Percentiles rank a stretch among this genome's conserved stretches.
phyloP scores from a whole-genome alignment of 2,329 filamentous ascomycete species.

The Colletotrichum magnum region DNA sequence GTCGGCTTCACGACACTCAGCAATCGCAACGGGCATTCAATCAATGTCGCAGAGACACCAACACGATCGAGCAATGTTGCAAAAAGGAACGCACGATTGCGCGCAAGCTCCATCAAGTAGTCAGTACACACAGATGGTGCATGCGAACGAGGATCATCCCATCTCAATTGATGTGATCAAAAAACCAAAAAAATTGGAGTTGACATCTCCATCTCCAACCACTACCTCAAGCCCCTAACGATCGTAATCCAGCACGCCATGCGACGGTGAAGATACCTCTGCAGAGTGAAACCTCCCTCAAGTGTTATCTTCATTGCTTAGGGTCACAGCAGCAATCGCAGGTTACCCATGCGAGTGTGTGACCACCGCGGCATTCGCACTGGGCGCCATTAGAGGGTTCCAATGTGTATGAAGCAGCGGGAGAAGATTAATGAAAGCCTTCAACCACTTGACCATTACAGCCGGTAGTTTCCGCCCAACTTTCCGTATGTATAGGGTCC shows the following conservation, averaged over 20 bases:
- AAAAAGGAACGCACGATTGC: no score
- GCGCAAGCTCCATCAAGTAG: no score
- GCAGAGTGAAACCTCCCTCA: slow-evolving; percentile 82
- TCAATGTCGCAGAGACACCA: no score
- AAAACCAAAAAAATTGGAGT: slow-evolving; percentile 59
- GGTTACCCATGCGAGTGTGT: slow-evolving; percentile 77
- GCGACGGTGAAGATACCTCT: slow-evolving; percentile 79
- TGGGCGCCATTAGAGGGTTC: slow-evolving; percentile 73
- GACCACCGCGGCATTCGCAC: slow-evolving; percentile 77
- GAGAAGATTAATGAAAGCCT: slow-evolving; percentile 68
- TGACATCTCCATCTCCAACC: slow-evolving; percentile 68
- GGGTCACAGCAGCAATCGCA: slow-evolving; percentile 73
- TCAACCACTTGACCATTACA: slow-evolving; percentile 75
- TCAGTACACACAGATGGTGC: background rate
- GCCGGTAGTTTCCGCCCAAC: slow-evolving; percentile 50
- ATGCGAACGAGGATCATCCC: no score
- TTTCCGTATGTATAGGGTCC: background rate
- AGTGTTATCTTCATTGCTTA: slow-evolving; percentile 79
- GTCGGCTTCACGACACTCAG: background rate
- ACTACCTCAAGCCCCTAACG: slow-evolving; percentile 71
- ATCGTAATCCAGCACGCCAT: slow-evolving; percentile 79
- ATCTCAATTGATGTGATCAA: background rate
- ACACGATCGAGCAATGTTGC: no score
- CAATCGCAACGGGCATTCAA: background rate
- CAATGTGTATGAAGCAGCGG: slow-evolving; percentile 68